Evolutionary conservation across 768 basidiomycete genomes (phyloP), one percentile per base, ranked within the genome.

Genomic region (Collybiopsis luxurians): DNA sequence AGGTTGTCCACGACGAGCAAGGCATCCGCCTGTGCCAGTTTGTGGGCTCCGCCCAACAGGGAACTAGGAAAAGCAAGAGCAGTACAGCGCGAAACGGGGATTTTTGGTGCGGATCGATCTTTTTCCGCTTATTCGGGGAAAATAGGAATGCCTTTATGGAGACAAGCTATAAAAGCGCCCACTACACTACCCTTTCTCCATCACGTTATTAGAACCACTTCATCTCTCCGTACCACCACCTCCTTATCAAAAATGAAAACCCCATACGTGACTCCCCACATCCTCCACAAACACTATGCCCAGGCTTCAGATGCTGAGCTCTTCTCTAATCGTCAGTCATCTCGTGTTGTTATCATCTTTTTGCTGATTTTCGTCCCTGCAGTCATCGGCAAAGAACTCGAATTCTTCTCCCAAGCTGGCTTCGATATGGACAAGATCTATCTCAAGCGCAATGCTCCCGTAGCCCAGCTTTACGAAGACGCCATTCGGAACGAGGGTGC

Each of bases 361-460:
- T 54, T 30, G 10, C 27, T 54, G 53, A 42, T 54, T 1, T 19
- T 19, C 10, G 30, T 48, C 39, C n/a, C n/a, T n/a, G n/a, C 71
- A 95, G 92, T 95, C 70, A 88, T 96, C 66, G 94, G 92, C 66
- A 86, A 83, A 64, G 95, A 98, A 69, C 83, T 98, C 66, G 90
- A 94, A 71, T 92, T 95, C 77, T 97, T 97, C 84, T 98, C 96
- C 38, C 90, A 97, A 73, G 96, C 97, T 57, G 97, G 97, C 60
- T 98, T 99, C 76, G 96, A 99, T 77, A 97, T 98, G 90, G 90
- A 95, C 67, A 86, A 90, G 64, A 94, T 98, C 74, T 90, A 94
- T 71, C 81, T 99, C 74, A 95, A 92, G 76, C 91, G 93, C 74
- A 96, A 96, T 62, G 93, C 93, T 1, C 82, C 93, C 21, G 86